phyloP scores from a whole-genome alignment of 345 rosid species.

The Eucalyptus dawsonii region DNA sequence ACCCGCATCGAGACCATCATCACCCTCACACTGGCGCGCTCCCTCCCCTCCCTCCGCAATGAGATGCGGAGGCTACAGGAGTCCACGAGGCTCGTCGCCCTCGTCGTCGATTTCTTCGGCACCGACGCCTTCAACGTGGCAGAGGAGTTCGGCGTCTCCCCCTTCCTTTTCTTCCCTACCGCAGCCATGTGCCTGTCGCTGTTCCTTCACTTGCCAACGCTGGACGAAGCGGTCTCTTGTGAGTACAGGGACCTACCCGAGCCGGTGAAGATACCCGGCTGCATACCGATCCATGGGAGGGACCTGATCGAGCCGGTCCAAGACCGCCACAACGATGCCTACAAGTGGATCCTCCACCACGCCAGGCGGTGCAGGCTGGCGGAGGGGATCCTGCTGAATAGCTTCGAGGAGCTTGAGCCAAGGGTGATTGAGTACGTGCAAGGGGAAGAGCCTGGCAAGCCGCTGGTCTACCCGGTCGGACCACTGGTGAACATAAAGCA shows the following conservation, averaged over 20 bases:
- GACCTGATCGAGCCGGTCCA: slow-evolving; percentile 43
- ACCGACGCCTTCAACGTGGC: slow-evolving; percentile 53
- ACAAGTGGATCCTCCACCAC: slow-evolving; percentile 42
- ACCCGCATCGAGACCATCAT: slow-evolving; percentile 25
- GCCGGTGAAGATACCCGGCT: slow-evolving; percentile 48
- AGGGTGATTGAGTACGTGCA: slow-evolving; percentile 28
- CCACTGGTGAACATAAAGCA: slow-evolving; percentile 37
- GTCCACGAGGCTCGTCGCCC: slow-evolving; percentile 10
- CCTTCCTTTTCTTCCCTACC: slow-evolving; percentile 36
- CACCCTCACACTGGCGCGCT: slow-evolving; percentile 34
- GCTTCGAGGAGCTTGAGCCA: slow-evolving; percentile 44
- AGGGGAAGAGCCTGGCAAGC: slow-evolving; percentile 24
- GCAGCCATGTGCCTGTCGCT: slow-evolving; percentile 37
- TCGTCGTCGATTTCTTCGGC: slow-evolving; percentile 46
- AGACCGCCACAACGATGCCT: slow-evolving; percentile 48
- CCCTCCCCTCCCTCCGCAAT: slow-evolving; percentile 13
- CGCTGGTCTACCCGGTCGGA: slow-evolving; percentile 55
- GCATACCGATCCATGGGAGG: slow-evolving; percentile 31
- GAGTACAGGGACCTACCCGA: slow-evolving; percentile 48
- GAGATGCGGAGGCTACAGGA: slow-evolving; percentile 5
- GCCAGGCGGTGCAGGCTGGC: slow-evolving; percentile 35
- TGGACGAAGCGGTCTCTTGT: slow-evolving; percentile 32
- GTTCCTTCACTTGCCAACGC: slow-evolving; percentile 22
- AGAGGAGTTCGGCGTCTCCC: slow-evolving; percentile 22
- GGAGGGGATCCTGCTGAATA: slow-evolving; percentile 47